A percentile compares a stretch with the other conserved stretches of the same genome.
Conservation (phyloP, 371 early-diverging fungal species). For the Mortierella sp. region DNA sequence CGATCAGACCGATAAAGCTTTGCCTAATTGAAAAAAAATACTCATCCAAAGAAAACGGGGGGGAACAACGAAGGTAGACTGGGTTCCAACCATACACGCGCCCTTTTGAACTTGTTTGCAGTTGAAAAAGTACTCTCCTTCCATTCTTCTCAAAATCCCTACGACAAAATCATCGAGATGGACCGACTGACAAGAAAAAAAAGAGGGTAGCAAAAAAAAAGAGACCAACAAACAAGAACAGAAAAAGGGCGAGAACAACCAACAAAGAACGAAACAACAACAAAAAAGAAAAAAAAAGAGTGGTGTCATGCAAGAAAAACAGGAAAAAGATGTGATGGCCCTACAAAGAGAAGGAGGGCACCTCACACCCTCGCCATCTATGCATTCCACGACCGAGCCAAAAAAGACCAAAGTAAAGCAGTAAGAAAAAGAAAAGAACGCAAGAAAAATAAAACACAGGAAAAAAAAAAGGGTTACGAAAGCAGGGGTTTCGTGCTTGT, state of each 20-base stretch:
- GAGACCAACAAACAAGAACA: background rate
- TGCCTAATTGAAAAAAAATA: background rate
- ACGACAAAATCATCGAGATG: background rate
- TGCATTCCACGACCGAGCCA: background rate
- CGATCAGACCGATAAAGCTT: background rate
- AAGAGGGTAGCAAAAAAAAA: background rate
- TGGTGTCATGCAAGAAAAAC: conserved; percentile 1
- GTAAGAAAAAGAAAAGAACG: background rate
- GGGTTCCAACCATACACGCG: background rate
- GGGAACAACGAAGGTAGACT: background rate
- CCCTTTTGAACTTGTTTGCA: background rate
- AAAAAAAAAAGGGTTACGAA: conserved; percentile 11
- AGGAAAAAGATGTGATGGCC: background rate
- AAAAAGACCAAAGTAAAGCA: background rate
- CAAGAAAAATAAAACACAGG: too few species aligned
- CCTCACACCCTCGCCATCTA: background rate
- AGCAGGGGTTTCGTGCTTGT: background rate
- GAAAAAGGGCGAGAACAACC: background rate
- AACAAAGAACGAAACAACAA: background rate
- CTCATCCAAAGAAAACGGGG: background rate
- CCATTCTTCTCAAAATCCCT: background rate
- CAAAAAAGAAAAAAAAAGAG: background rate
- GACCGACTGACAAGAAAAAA: background rate
- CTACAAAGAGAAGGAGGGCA: too few species aligned
- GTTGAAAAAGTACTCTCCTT: background rate